phyloP scores from a whole-genome alignment of 495 filamentous ascomycete species.

The Ascodesmis nigricans region DNA sequence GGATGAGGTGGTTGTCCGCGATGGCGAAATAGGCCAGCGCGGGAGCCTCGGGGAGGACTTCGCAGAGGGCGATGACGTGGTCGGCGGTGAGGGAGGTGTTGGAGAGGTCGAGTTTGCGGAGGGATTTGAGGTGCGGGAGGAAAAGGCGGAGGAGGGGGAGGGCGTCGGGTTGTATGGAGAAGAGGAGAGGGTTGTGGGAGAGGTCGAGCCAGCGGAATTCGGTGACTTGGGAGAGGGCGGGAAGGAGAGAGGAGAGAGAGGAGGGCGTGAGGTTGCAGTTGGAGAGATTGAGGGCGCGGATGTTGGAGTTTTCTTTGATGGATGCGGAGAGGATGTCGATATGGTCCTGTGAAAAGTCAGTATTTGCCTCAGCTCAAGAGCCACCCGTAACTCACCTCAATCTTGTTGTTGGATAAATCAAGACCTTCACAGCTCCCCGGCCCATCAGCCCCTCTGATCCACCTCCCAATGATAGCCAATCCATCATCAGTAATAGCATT shows the following conservation, averaged over 20 bases:
- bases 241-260: slow-evolving; percentile 52
- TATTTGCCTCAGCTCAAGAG: background rate
- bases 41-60: slow-evolving; percentile 70
- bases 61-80: slow-evolving; percentile 71
- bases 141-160: slow-evolving; percentile 49
- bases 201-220: slow-evolving; percentile 76
- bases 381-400: slow-evolving; percentile 21
- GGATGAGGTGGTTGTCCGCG: slow-evolving; percentile 56
- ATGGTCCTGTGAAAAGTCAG: slow-evolving; percentile 36
- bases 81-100: slow-evolving; percentile 72
- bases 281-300: slow-evolving; percentile 69
- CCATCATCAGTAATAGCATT: slow-evolving; percentile 54
- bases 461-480: slow-evolving; percentile 50
- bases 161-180: slow-evolving; percentile 49
- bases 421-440: slow-evolving; percentile 63
- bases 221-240: slow-evolving; percentile 45
- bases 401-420: slow-evolving; percentile 81
- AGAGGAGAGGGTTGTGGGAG: slow-evolving; percentile 68
- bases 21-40: slow-evolving; percentile 71
- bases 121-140: slow-evolving; percentile 50
- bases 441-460: slow-evolving; percentile 29
- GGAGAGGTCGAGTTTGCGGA: slow-evolving; percentile 71
- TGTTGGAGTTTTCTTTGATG: slow-evolving; percentile 32
- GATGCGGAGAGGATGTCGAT: slow-evolving; percentile 43
- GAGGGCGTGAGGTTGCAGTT: slow-evolving; percentile 60